Evolutionary conservation across 805 yeast species (phyloP), one percentile per base, ranked within the genome.

Genomic region (Ogataea wickerhamii): DNA sequence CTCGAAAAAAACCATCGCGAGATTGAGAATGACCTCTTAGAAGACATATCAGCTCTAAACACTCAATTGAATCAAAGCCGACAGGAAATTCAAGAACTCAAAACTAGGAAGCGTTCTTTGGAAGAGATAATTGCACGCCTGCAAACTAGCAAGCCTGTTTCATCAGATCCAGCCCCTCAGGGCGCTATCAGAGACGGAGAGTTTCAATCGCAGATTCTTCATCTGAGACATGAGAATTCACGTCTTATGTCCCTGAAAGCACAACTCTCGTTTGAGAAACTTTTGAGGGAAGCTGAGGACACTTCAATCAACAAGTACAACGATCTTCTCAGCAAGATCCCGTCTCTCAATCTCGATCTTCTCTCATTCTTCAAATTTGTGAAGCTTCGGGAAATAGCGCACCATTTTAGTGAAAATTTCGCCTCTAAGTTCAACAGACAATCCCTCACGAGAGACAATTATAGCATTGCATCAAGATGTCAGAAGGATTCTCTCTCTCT

Each of bases 1-100:
- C 56, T 79, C 21, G 81, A 77, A 38, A 67, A 66, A 8, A 60
- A 56, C 28, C 78, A 71, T 37, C 20, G 50, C 1, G 66, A 59
- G 17, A 58, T 72, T 0, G 80, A 76, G 41, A 40, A 44, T 4
- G 75, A 74, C 18, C 56, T 78, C 11, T 59, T 62, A 11, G 38
- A 48, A 2, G 71, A 73, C 4, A 58, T 78, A 4, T 43, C 36
- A 3, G 37, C 35, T 0, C 46, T 63, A 19, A 48, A 58, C n/a
- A 18, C n/a, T 4, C 38, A 47, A 17, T 24, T 51, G n/a, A 31
- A 33, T 2, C 40, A 36, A 5, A 48, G 46, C 18, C 44, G 40
- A 16, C 24, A 35, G 12, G 52, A 50, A 28, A 37, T 61, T 18
- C 32, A 38, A 5, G 52, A 52, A n/a, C 39, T 57, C 13, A 54